Evolutionary conservation across 2,329 filamentous ascomycete species (phyloP).

Genomic region (Neonectria neomacrospora): DNA sequence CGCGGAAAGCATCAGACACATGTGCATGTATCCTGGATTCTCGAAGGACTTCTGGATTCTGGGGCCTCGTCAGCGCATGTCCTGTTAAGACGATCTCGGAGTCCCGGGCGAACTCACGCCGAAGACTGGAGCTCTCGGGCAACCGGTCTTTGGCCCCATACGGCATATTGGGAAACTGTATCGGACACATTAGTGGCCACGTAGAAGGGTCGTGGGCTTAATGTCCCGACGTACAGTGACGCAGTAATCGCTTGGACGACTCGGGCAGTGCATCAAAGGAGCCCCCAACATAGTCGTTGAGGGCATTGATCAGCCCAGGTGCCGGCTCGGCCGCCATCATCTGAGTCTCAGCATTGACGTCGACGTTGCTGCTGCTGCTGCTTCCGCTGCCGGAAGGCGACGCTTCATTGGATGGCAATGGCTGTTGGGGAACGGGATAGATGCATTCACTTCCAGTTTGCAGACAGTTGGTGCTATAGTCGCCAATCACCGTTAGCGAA

Average conservation of each 20-base stretch:
- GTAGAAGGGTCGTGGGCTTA: neutral
- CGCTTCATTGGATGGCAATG: slow-evolving; percentile 41
- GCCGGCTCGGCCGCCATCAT: slow-evolving; percentile 32
- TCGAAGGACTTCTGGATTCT: slow-evolving; percentile 57
- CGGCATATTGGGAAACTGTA: slow-evolving; percentile 54
- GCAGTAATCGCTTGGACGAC: slow-evolving; percentile 45
- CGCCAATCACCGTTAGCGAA: slow-evolving; percentile 38
- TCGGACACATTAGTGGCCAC: slow-evolving; percentile 27
- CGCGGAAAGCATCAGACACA: slow-evolving; percentile 57
- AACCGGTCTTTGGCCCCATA: slow-evolving; percentile 55
- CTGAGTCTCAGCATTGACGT: slow-evolving; percentile 24
- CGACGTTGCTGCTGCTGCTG: slow-evolving; percentile 29
- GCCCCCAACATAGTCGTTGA: slow-evolving; percentile 47
- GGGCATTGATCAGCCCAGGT: slow-evolving; percentile 35
- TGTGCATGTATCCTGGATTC: slow-evolving; percentile 58
- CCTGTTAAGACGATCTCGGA: neutral
- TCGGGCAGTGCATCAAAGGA: slow-evolving; percentile 48
- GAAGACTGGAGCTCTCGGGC: slow-evolving; percentile 49
- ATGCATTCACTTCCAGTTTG: slow-evolving; percentile 57
- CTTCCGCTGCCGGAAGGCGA: slow-evolving; percentile 31
- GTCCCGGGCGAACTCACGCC: slow-evolving; percentile 39
- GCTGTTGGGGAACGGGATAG: slow-evolving; percentile 46
- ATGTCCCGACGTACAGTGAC: slow-evolving; percentile 41
- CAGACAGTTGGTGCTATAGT: slow-evolving; percentile 56
- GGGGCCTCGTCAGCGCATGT: slow-evolving; percentile 30